Evolutionary conservation across 495 filamentous ascomycete genomes (phyloP), one percentile per base, ranked within the genome.

Genomic region (Chaetomidium leptoderma): DNA sequence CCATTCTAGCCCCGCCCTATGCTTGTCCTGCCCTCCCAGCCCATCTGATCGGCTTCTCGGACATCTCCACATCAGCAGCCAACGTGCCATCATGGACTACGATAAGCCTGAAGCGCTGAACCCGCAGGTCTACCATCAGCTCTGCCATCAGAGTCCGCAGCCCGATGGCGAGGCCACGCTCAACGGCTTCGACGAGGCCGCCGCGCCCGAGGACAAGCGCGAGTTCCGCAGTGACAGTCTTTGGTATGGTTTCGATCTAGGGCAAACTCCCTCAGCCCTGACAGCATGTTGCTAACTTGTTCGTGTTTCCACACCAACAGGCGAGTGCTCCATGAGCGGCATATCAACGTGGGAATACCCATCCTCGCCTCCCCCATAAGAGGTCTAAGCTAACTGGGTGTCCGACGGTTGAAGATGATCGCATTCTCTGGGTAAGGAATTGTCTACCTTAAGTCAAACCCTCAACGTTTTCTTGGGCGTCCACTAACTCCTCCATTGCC

Each of bases 351-450:
- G 50, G 36, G 67, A 42, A 29, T 11, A 9, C n/a, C n/a, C n/a
- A n/a, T 24, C 6, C 8, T n/a, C 27, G 4, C 6, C 4, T 19
- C 51, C n/a, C 36, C 8, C 2, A 21, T 7, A 23, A 35, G n/a
- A 21, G 14, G 21, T 37, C 10, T 21, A 33, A 36, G 61, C 19
- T 43, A 16, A 42, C 46, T 17, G 2, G 16, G 1, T 35, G n/a
- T 21, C 10, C 14, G 2, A 19, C 2, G 17, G 13, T 23, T 11
- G 1, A 43, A 59, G 64, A 74, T 74, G 72, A 74, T 74, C 36
- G 72, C 70, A 14, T 74, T 74, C 42, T 72, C 70, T 45, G 72
- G 72, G 71, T 72, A 69, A 42, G 64, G 5, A 3, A 10, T 21
- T 23, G 6, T 13, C n/a, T 8, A 7, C 6, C 16, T 13, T 4